Evolutionary conservation across 352 stramenopile genomes (phyloP), one percentile per base, ranked within the genome.

Genomic region (Phytopythium litorale): DNA sequence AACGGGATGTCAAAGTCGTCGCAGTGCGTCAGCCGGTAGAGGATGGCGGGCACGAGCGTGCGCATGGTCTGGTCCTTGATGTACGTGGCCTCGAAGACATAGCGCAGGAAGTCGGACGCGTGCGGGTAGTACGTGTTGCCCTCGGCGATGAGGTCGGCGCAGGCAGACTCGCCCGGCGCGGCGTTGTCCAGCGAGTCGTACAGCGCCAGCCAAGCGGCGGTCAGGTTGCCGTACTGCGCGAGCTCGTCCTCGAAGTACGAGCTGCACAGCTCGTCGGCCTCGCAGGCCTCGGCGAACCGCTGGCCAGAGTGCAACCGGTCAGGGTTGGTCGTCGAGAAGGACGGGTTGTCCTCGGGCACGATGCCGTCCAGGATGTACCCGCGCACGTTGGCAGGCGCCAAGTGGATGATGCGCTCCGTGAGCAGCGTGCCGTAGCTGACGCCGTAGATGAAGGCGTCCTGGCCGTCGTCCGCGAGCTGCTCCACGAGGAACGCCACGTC

Each of bases 281-380:
- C 50, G 32, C 50, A 56, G 30, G 16, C 28, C 28, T 56, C 11
- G 50, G 50, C 50, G 5, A 56, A 28, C 16, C 50, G 50, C 18
- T 11, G 16, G 33, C 50, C 32, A 6, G 30, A 6, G 19, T 15
- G 33, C 30, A 56, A 0, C 16, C 50, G 50, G 28, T 56, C 28
- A 0, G 50, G 13, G 30, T 42, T 56, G 32, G 28, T 56, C 18
- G 5, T 23, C 7, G 50, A 18, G 50, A 56, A 56, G 4, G 32
- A 43, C 50, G 50, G 32, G 28, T 43, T 43, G 50, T 56, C 50
- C 50, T 56, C 50, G 46, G 46, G 4, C 23, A 18, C 21, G 23
- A 78, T 37, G 46, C 71, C 64, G 43, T 78, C 71, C 19, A 78
- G 49, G 38, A 76, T 65, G 51, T 76, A 78, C 21, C 71, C 71